Evolutionary conservation across 169 alveolate genomes (phyloP).

Genomic region (Besnoitia besnoiti): DNA sequence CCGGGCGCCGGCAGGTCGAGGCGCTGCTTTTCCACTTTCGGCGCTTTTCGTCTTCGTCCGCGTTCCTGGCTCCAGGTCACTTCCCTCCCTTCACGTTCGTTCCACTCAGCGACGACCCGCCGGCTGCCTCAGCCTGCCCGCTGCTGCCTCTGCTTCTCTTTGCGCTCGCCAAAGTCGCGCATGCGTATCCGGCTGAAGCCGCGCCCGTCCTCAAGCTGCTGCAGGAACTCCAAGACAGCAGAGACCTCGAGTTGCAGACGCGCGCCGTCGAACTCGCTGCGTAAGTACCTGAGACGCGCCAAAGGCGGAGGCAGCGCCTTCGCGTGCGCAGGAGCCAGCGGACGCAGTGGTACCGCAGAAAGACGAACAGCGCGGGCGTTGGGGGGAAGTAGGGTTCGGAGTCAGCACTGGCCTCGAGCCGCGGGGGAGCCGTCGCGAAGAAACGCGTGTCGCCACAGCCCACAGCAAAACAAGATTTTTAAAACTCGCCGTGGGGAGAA

Average conservation of each 20-base stretch:
- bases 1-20: not conserved
- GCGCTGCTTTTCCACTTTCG: not conserved
- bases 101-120: not conserved
- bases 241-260: constrained; percentile 20
- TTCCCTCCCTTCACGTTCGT: constrained; percentile 1
- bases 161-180: constrained; percentile 13
- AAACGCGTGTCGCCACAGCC: too few species aligned
- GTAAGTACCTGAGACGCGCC: not conserved
- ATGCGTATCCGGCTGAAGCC: not conserved
- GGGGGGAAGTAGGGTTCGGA: too few species aligned
- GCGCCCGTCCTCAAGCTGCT: not conserved
- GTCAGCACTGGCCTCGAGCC: too few species aligned
- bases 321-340: too few species aligned
- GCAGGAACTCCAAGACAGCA: constrained; percentile 4
- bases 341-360: too few species aligned
- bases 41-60: not conserved
- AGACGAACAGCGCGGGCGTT: too few species aligned
- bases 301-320: not conserved
- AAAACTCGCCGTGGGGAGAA: too few species aligned
- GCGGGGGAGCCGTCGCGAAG: too few species aligned
- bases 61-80: not conserved
- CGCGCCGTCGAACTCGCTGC: constrained; percentile 15
- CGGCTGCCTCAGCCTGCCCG: not conserved
- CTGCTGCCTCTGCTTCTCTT: constrained; percentile 1
- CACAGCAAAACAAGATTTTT: too few species aligned